phyloP scores from a whole-genome alignment of 1,139 yeast species.

The Debaryomyces robertsiae region DNA sequence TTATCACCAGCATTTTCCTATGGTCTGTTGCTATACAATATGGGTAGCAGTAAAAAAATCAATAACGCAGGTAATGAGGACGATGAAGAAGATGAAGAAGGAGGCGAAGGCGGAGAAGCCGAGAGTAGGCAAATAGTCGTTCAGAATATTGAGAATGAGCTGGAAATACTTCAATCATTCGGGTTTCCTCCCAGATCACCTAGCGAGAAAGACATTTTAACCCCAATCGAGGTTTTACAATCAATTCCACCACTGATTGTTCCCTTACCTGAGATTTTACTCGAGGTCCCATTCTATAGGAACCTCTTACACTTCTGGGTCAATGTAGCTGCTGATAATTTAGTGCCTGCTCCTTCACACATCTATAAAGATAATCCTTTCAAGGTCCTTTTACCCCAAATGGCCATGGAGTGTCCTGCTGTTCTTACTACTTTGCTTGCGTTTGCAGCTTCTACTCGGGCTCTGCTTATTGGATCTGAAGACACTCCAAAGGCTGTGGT shows the following conservation, averaged over 20 bases:
- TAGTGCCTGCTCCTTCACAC: slow-evolving; percentile 70
- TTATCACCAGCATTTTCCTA: slow-evolving; percentile 12
- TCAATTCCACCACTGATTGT: slow-evolving; percentile 51
- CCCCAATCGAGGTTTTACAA: slow-evolving; percentile 14
- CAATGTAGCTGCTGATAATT: slow-evolving; percentile 58
- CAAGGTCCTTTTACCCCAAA: slow-evolving; percentile 61
- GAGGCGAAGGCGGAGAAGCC: neutral
- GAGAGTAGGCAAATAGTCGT: neutral
- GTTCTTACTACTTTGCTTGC: slow-evolving; percentile 65
- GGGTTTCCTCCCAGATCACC: neutral
- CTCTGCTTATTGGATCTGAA: slow-evolving; percentile 32
- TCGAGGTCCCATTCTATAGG: slow-evolving; percentile 60
- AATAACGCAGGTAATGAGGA: slow-evolving; percentile 12
- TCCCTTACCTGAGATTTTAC: slow-evolving; percentile 60
- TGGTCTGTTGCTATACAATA: slow-evolving; percentile 1
- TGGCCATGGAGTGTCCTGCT: slow-evolving; percentile 66
- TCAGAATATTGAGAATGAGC: slow-evolving; percentile 1
- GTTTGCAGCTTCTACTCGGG: slow-evolving; percentile 60
- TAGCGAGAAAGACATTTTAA: slow-evolving; percentile 1
- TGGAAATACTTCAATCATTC: neutral
- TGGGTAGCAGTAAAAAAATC: slow-evolving; percentile 3
- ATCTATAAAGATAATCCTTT: slow-evolving; percentile 69
- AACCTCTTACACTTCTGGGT: slow-evolving; percentile 66
- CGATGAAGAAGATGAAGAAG: slow-evolving; percentile 14
- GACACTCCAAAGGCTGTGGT: slow-evolving; percentile 47